Evolutionary conservation across 116 monocot genomes (phyloP), one percentile per base, ranked within the genome.

Genomic region (Trichopus zeylanicus): DNA sequence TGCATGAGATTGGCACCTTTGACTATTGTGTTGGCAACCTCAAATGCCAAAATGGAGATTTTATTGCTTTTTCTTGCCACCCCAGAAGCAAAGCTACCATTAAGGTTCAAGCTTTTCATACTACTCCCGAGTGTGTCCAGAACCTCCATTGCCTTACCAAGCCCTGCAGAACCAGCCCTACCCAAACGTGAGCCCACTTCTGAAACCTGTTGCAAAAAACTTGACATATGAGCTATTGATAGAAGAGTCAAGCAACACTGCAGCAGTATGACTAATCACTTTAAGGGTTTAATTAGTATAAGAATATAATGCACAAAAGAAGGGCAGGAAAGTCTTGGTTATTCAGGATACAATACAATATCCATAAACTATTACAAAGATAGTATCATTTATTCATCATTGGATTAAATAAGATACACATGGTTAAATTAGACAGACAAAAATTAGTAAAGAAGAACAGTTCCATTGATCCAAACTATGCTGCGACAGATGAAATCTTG

Each of bases 91-190:
- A 87, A 87, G 4, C 82, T 72, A 56, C 71, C 72, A 60, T 21
- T 63, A 46, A 67, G 42, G 34, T 62, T 87, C 51, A 87, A 38
- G 61, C 51, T 75, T 22, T 75, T 35, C 75, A 78, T 69, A 61
- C 75, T 87, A 56, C 87, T 86, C 21, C 86, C 81, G 23, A 86
- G 75, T 37, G 78, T 81, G 49, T 86, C 86, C 57, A 86, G 46
- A 29, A 86, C 81, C 51, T 78, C 75, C 33, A 86, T 81, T 60
- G 86, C 86, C 60, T 81, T 86, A 34, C 81, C 80, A 26, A 85
- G 38, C 23, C 85, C 76, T 56, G 51, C 53, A 24, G 67, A 65
- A 24, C 85, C 66, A 24, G 68, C 80, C 26, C 73, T 79, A 8
- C 85, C 81, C 46, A 77, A 55, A 42, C 74, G 59, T 15, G 74